phyloP scores from a whole-genome alignment of 2,329 filamentous ascomycete genomes.

The Colletotrichum camelliae region DNA sequence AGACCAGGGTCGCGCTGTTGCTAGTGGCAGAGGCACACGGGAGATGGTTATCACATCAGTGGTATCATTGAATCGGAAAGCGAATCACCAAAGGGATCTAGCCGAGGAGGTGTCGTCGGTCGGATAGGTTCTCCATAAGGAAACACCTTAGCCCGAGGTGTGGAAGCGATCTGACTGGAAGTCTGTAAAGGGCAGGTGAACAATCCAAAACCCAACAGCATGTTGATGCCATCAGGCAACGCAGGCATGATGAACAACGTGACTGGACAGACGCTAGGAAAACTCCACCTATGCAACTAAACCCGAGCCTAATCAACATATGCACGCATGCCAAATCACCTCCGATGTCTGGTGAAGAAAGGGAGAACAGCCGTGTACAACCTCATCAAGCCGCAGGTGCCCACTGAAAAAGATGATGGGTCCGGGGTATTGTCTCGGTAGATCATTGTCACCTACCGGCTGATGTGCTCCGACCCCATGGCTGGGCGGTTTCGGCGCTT shows the following conservation, averaged over 20 bases:
- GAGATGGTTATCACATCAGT: not conserved
- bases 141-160: not conserved
- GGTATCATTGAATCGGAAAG: not conserved
- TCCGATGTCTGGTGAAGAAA: not conserved
- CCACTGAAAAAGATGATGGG: not conserved
- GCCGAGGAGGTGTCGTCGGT: not conserved
- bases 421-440: slow-evolving; percentile 4
- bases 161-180: not conserved
- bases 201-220: not conserved
- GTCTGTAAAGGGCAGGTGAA: slow-evolving; percentile 3
- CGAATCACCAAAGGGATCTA: not conserved
- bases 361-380: not conserved
- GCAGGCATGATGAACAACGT: not conserved
- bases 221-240: not conserved
- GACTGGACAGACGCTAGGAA: not conserved
- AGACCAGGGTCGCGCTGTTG: not conserved
- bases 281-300: not conserved
- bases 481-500: not conserved
- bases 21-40: not conserved
- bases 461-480: slow-evolving; percentile 4
- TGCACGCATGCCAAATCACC: not conserved
- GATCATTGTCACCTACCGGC: slow-evolving; percentile 6
- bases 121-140: not conserved
- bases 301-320: not conserved
- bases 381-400: not conserved